A percentile compares a stretch with the other conserved stretches of the same genome.
Evolutionary conservation across 495 filamentous ascomycete species (phyloP).

Genomic region (Lasiosphaeria hispida): DNA sequence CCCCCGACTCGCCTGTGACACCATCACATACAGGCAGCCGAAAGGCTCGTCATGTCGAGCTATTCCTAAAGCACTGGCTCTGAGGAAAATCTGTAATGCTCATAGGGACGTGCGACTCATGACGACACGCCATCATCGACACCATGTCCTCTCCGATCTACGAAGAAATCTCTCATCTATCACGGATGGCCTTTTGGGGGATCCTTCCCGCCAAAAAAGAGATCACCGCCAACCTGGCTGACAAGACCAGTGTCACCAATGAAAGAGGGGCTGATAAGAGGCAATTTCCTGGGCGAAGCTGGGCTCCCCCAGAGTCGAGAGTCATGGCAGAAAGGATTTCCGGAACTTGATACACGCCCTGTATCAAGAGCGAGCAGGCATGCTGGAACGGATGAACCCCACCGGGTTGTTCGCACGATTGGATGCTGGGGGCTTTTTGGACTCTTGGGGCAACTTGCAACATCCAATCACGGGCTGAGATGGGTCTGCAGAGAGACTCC

Average conservation of each 20-base stretch:
- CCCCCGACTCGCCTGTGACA: too few species aligned
- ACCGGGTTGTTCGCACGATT: slow-evolving; percentile 2
- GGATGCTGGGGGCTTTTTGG: neutral
- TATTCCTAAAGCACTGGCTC: slow-evolving; percentile 1
- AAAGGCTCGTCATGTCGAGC: neutral
- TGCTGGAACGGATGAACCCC: slow-evolving; percentile 6
- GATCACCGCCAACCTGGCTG: slow-evolving; percentile 4
- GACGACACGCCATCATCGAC: neutral
- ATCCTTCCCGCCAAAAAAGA: slow-evolving; percentile 1
- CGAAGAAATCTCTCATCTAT: neutral
- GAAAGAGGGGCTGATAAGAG: neutral
- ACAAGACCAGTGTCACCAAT: neutral
- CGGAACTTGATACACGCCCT: slow-evolving; percentile 22
- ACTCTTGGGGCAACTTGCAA: neutral
- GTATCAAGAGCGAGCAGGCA: slow-evolving; percentile 15
- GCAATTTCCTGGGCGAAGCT: neutral
- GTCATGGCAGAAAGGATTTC: slow-evolving; percentile 18
- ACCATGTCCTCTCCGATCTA: neutral
- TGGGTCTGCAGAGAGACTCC: too few species aligned
- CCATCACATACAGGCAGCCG: too few species aligned
- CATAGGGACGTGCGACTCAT: too few species aligned
- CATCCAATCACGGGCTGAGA: slow-evolving; percentile 1
- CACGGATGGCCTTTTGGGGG: slow-evolving; percentile 4
- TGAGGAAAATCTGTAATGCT: neutral
- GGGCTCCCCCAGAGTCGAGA: neutral